Conservation (phyloP, 805 yeast species). For the Cyberlindnera galapagoensis region DNA sequence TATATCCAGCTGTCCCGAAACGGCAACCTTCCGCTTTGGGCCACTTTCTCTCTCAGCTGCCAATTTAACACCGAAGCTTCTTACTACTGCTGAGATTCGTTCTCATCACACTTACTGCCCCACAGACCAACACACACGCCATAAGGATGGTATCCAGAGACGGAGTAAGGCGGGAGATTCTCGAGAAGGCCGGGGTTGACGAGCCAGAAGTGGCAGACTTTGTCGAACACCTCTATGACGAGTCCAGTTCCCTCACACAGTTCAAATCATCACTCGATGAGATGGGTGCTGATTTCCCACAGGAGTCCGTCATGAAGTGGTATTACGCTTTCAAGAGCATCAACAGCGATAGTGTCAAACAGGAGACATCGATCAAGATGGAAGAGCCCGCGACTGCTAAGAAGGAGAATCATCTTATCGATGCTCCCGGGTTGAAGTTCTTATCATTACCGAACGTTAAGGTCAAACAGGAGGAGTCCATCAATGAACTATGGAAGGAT, state of each 20-base stretch:
- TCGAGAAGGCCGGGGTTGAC: slow-evolving; percentile 27
- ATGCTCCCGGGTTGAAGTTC: slow-evolving; percentile 1
- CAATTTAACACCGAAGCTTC: too few relatives aligned
- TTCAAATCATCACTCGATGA: slow-evolving; percentile 34
- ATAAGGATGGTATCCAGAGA: too few relatives aligned
- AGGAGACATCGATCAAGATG: slow-evolving; percentile 3
- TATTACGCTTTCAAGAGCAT: slow-evolving; percentile 7
- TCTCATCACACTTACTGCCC: too few relatives aligned
- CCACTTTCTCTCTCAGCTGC: too few relatives aligned
- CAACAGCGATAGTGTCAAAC: too few relatives aligned
- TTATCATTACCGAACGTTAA: slow-evolving; percentile 18
- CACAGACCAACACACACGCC: too few relatives aligned
- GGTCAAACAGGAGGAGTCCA: slow-evolving; percentile 15
- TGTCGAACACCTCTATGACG: slow-evolving; percentile 32
- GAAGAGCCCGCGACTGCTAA: neutral
- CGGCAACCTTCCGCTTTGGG: too few relatives aligned
- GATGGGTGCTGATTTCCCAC: slow-evolving; percentile 37
- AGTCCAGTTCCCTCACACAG: slow-evolving; percentile 25
- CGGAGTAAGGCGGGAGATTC: slow-evolving; percentile 17
- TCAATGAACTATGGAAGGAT: slow-evolving; percentile 15
- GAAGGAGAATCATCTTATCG: slow-evolving; percentile 7
- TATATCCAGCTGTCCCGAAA: too few relatives aligned
- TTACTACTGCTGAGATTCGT: too few relatives aligned
- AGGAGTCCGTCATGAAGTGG: slow-evolving; percentile 17
- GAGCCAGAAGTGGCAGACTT: slow-evolving; percentile 43